Evolutionary conservation across 257 asterid species (phyloP).

Genomic region (Penstemon eatonii): DNA sequence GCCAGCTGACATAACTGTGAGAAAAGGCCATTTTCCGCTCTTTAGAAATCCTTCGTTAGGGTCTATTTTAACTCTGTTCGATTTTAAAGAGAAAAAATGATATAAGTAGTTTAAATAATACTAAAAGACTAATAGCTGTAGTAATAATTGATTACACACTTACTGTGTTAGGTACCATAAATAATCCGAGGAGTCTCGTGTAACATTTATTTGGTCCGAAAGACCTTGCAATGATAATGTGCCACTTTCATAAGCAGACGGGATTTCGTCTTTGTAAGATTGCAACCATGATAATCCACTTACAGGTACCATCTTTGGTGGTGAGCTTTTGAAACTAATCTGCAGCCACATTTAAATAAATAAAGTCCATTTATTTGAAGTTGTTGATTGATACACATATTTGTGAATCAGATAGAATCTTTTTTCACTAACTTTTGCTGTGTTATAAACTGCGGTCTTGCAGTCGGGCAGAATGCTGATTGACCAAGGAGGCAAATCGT

Average conservation of each 20-base stretch:
- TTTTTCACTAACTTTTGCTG: slow-evolving; percentile 65
- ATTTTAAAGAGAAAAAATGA: neutral
- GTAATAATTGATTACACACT: slow-evolving; percentile 30
- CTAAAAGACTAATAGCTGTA: neutral
- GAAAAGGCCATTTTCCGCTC: slow-evolving; percentile 54
- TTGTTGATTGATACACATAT: no score
- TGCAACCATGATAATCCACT: slow-evolving; percentile 57
- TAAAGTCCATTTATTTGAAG: neutral
- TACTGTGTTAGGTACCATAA: slow-evolving; percentile 89
- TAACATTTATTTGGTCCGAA: slow-evolving; percentile 72
- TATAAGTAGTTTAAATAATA: neutral
- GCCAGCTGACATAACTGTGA: slow-evolving; percentile 87
- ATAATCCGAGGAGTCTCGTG: slow-evolving; percentile 89
- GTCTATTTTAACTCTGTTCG: slow-evolving; percentile 62
- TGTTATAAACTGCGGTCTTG: slow-evolving; percentile 78
- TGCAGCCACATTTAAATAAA: slow-evolving; percentile 35
- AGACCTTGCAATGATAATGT: slow-evolving; percentile 50
- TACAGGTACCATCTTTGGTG: slow-evolving; percentile 56
- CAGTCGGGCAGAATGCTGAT: slow-evolving; percentile 95
- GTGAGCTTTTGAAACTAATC: slow-evolving; percentile 53
- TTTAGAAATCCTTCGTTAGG: slow-evolving; percentile 65
- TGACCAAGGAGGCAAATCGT: slow-evolving; percentile 92
- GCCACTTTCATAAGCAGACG: slow-evolving; percentile 65
- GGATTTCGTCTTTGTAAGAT: slow-evolving; percentile 66
- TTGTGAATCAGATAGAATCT: neutral